Conservation (phyloP, 1,284 basidiomycete genomes). For the Cutaneotrichosporon sp. region DNA sequence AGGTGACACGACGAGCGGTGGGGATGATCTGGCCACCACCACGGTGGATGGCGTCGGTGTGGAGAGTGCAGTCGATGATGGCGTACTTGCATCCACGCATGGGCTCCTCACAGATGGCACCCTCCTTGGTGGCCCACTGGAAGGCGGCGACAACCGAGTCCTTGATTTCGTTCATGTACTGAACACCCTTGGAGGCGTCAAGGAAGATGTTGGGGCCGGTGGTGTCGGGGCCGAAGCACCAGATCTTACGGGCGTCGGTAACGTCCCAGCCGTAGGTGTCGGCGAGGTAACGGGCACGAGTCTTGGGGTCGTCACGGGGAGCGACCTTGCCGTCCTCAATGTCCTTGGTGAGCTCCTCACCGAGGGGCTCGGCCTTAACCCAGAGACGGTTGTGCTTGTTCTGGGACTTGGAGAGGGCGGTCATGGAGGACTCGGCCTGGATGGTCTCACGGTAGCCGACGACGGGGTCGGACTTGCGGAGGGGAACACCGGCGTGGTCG, state of each 20-base stretch:
- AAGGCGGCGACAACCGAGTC: conserved; percentile 98
- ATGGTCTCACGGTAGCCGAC: conserved; percentile 99
- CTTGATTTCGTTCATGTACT: conserved; percentile 98
- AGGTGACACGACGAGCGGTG: conserved; percentile 92
- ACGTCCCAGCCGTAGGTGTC: conserved; percentile 99
- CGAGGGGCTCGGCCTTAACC: conserved; percentile 85
- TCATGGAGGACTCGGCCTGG: conserved; percentile 90
- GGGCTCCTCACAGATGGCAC: conserved; percentile 93
- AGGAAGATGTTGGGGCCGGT: conserved; percentile 96
- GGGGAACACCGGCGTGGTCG: conserved; percentile 98
- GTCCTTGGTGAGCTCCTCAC: conserved; percentile 88
- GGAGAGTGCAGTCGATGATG: conserved; percentile 21
- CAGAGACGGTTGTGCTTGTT: conserved; percentile 99
- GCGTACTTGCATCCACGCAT: conserved; percentile 93
- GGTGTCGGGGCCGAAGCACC: conserved; percentile 99
- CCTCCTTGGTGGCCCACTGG: conserved; percentile 99
- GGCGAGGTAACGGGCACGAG: conserved; percentile 89
- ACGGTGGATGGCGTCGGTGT: conserved; percentile 91
- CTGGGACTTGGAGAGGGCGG: conserved; percentile 97
- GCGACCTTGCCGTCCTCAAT: conserved; percentile 85
- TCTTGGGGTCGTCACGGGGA: conserved; percentile 96
- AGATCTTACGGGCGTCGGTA: conserved; percentile 98
- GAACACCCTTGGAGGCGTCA: conserved; percentile 98
- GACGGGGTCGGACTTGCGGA: conserved; percentile 98
- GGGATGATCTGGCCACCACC: conserved; percentile 99